Conservation (phyloP, 2,329 filamentous ascomycete genomes). For the Coleophoma cylindrospora region DNA sequence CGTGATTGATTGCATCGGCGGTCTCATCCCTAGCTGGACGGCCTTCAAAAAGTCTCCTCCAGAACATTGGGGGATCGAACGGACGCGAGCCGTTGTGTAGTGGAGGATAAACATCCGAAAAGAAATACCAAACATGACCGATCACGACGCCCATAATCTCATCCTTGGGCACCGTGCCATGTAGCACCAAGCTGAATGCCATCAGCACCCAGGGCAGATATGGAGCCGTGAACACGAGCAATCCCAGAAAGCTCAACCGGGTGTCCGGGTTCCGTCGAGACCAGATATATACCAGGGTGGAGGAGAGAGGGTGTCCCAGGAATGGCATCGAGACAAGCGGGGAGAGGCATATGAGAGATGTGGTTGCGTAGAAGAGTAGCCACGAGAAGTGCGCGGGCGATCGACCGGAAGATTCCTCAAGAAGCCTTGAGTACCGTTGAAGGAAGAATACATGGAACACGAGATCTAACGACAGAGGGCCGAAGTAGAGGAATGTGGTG, state of each 20-base stretch:
- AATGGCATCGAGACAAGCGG: slow-evolving; percentile 90
- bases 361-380: slow-evolving; percentile 82
- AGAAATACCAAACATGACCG: slow-evolving; percentile 97
- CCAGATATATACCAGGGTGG: slow-evolving; percentile 97
- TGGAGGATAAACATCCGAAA: slow-evolving; percentile 91
- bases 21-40: slow-evolving; percentile 42
- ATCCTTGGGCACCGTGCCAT: slow-evolving; percentile 86
- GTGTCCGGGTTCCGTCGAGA: slow-evolving; percentile 91
- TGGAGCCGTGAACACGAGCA: slow-evolving; percentile 88
- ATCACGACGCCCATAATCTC: slow-evolving; percentile 94
- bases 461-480: slow-evolving; percentile 87
- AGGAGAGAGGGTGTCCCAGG: slow-evolving; percentile 87
- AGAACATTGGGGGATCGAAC: slow-evolving; percentile 85
- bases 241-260: slow-evolving; percentile 78
- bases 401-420: slow-evolving; percentile 90
- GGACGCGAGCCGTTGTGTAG: slow-evolving; percentile 81
- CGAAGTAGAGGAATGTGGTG: slow-evolving; percentile 96
- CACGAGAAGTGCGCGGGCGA: slow-evolving; percentile 93
- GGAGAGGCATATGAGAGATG: slow-evolving; percentile 73
- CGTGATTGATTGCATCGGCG: slow-evolving; percentile 52
- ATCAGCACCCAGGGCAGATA: slow-evolving; percentile 96
- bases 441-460: slow-evolving; percentile 98
- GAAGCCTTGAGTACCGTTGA: slow-evolving; percentile 88
- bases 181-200: slow-evolving; percentile 85
- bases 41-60: slow-evolving; percentile 79